A percentile compares a stretch with the other conserved stretches of the same genome.
phyloP scores from a whole-genome alignment of 2,329 filamentous ascomycete species.

The Cercospora sojina region DNA sequence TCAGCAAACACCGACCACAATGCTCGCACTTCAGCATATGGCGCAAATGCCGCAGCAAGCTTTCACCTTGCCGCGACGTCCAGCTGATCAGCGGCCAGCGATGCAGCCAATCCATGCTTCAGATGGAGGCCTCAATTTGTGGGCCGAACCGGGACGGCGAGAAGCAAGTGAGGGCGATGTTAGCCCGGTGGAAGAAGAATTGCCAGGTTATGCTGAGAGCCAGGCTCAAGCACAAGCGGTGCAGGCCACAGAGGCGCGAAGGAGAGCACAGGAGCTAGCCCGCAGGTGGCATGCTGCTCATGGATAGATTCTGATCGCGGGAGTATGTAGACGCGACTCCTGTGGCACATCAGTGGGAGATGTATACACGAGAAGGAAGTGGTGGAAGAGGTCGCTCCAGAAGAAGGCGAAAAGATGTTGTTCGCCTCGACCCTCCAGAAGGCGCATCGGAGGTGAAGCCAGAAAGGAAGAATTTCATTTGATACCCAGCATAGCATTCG shows the following conservation, averaged over 20 bases:
- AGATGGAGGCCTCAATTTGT: slow-evolving; percentile 24
- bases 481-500: slow-evolving; percentile 8
- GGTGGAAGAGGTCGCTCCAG: not conserved
- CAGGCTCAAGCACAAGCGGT: slow-evolving; percentile 47
- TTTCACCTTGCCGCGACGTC: slow-evolving; percentile 7
- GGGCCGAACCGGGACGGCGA: slow-evolving; percentile 24
- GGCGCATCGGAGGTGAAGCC: not conserved
- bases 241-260: slow-evolving; percentile 44
- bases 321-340: not conserved
- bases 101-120: slow-evolving; percentile 11
- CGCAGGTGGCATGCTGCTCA: slow-evolving; percentile 42
- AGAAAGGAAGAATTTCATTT: not conserved
- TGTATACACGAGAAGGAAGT: not conserved
- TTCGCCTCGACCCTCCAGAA: not conserved
- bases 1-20: slow-evolving; percentile 31
- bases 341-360: not conserved
- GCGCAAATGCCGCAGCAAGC: slow-evolving; percentile 28
- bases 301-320: not conserved
- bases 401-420: not conserved
- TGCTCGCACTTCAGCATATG: slow-evolving; percentile 30
- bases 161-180: slow-evolving; percentile 18
- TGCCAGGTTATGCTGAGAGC: slow-evolving; percentile 50
- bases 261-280: slow-evolving; percentile 48
- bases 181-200: slow-evolving; percentile 35
- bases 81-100: slow-evolving; percentile 2